Evolutionary conservation across 208 protist genomes (phyloP).

Genomic region (Herpetomonas muscarum): DNA sequence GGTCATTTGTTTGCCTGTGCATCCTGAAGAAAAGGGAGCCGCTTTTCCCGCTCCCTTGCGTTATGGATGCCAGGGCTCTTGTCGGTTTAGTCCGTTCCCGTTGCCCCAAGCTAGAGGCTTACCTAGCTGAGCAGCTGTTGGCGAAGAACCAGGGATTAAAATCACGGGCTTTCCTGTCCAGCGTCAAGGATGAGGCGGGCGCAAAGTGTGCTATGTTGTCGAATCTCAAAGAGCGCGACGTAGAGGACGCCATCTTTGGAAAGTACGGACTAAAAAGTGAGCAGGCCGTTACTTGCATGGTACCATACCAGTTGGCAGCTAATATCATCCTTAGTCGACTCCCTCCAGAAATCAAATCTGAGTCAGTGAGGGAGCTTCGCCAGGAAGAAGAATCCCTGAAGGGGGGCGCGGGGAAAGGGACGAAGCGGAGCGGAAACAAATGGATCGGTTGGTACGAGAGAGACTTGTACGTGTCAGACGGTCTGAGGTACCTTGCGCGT

Average conservation of each 20-base stretch:
- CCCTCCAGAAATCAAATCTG: conserved; percentile 34
- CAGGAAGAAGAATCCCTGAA: conserved; percentile 33
- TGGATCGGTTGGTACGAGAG: conserved; percentile 76
- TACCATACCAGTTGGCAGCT: conserved; percentile 78
- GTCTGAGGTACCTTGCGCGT: conserved; percentile 48
- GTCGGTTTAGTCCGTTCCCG: conserved; percentile 44
- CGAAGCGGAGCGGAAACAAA: conserved; percentile 13
- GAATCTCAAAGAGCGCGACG: conserved; percentile 48
- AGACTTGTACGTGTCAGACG: conserved; percentile 81
- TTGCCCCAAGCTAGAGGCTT: conserved; percentile 28
- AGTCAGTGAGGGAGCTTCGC: conserved; percentile 53
- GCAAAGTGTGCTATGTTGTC: conserved; percentile 35
- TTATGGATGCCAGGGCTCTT: conserved; percentile 74
- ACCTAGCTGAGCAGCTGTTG: conserved; percentile 27
- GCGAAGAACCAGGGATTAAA: conserved; percentile 15
- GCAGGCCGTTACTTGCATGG: conserved; percentile 74
- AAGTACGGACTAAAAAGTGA: conserved; percentile 60
- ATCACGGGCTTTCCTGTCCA: conserved; percentile 40
- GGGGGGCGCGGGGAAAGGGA: background rate
- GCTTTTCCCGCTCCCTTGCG: conserved; percentile 68
- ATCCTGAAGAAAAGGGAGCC: conserved; percentile 8
- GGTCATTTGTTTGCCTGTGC: no score
- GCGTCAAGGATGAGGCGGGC: conserved; percentile 20
- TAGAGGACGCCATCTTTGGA: conserved; percentile 50
- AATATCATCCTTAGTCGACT: conserved; percentile 81